These are phyloP conservation scores for Syzygium oleosum DNA, from an alignment of 345 rosid genomes.

Conservation along the genomic window DNA sequence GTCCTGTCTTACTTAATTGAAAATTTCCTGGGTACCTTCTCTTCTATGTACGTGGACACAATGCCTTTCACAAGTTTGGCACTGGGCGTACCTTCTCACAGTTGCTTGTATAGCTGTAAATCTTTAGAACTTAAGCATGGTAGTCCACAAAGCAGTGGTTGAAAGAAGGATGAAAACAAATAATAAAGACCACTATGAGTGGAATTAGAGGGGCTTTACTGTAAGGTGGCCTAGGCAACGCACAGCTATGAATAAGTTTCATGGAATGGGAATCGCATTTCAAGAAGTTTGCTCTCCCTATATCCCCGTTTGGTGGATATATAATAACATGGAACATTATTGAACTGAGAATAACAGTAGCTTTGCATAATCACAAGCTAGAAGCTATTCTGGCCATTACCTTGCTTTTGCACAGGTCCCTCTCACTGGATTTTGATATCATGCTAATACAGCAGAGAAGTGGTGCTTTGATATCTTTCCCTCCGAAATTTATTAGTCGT, in stretches of 20 bases:
- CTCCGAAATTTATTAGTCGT: too few relatives aligned
- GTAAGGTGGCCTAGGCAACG: background rate
- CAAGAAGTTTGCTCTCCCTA: background rate
- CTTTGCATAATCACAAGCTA: background rate
- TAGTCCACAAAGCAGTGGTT: background rate
- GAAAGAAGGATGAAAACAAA: background rate
- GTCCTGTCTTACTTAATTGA: slow-evolving; percentile 1
- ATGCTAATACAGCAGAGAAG: background rate
- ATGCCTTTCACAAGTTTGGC: background rate
- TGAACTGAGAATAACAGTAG: background rate
- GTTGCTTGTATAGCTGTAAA: background rate
- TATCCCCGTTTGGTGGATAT: background rate
- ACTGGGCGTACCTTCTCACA: background rate
- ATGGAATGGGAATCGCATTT: background rate
- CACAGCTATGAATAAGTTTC: background rate
- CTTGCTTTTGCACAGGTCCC: background rate
- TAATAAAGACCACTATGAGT: background rate
- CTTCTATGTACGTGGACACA: background rate
- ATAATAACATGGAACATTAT: background rate
- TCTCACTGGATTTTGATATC: background rate
- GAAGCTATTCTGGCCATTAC: background rate
- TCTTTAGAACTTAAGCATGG: background rate
- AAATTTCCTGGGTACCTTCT: background rate
- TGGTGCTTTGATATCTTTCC: background rate
- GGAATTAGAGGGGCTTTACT: background rate